Base-by-base conservation (phyloP, 2,329 filamentous ascomycete genomes). In the Blastomyces emzantsi region DNA sequence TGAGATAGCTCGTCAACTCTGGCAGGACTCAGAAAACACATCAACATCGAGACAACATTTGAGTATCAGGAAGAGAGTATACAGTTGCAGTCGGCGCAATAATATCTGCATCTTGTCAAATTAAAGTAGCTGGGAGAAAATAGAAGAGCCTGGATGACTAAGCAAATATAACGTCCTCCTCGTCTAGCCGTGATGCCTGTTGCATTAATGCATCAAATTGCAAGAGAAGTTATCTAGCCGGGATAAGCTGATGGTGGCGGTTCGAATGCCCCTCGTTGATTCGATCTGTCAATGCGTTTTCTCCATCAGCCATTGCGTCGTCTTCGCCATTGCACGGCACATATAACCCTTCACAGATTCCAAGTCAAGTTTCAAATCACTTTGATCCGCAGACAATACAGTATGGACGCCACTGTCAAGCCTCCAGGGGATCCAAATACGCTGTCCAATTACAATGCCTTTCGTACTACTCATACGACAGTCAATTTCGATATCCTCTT, bases 371-470 rank as follows among this genome's bases (percentile, higher is more conserved):
- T 60, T 22, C 39, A 47, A 47, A 13, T 60, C 57, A 49, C 15
- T n/a, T 33, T 60, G 22, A 55, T 17, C 41, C 30, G 5, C 45
- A 33, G 17, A 57, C 9, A 41, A 39, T 41, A 41, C 57, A 62
- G 36, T 45, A 76, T 78, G 73, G 73, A 73, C 51, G 70, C 68
- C 33, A 69, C 71, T 51, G 78, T 80, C 67, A 76, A 74, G 52
- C 73, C 75, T 56, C 78, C 81, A 60, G 85, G 90, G 72, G 93
- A 97, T 78, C 92, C 92, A 62, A 95, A 92, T 75, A 97, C 94
- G 33, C 79, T 94, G 64, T 89, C 90, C 73, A 97, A 97, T 80
- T 97, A 97, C 77, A 87, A 90, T 75, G 87, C 88, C 63, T 97
- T 91, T 87, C 82, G 85, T 66, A 96, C 90, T 22, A 87, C 83